phyloP scores from a whole-genome alignment of 2,329 filamentous ascomycete species.

The Apiospora arundinis region DNA sequence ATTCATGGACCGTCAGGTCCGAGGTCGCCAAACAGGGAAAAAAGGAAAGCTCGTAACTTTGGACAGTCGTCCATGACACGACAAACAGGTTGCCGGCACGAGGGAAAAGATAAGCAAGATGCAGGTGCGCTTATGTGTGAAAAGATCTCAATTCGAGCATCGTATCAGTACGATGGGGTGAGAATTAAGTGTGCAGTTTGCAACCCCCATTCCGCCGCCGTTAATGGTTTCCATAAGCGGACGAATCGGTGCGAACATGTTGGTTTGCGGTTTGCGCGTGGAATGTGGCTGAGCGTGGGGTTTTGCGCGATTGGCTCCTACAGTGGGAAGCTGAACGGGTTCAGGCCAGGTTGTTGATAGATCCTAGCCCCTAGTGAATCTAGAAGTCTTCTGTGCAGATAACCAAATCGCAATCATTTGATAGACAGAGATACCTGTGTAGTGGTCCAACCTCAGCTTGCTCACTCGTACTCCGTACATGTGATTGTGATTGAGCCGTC shows the following conservation, averaged over 20 bases:
- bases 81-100: not conserved
- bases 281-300: slow-evolving; percentile 19
- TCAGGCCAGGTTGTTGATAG: not conserved
- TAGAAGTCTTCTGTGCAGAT: slow-evolving; percentile 12
- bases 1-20: not conserved
- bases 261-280: not conserved
- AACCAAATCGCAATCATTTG: not conserved
- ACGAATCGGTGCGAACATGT: not conserved
- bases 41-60: not conserved
- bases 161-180: not conserved
- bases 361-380: slow-evolving; percentile 6
- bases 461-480: not conserved
- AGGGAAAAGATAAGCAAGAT: not conserved
- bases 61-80: not conserved
- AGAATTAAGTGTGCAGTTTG: not conserved
- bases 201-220: not conserved
- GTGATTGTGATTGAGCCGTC: not conserved
- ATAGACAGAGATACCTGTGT: not conserved
- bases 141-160: not conserved
- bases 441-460: not conserved
- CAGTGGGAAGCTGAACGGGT: not conserved
- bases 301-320: slow-evolving; percentile 1
- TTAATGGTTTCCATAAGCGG: not conserved
- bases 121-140: not conserved
- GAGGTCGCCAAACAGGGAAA: not conserved